Base-by-base conservation (phyloP, 2,329 filamentous ascomycete genomes). In the Phaeophleospora eucalypticola region DNA sequence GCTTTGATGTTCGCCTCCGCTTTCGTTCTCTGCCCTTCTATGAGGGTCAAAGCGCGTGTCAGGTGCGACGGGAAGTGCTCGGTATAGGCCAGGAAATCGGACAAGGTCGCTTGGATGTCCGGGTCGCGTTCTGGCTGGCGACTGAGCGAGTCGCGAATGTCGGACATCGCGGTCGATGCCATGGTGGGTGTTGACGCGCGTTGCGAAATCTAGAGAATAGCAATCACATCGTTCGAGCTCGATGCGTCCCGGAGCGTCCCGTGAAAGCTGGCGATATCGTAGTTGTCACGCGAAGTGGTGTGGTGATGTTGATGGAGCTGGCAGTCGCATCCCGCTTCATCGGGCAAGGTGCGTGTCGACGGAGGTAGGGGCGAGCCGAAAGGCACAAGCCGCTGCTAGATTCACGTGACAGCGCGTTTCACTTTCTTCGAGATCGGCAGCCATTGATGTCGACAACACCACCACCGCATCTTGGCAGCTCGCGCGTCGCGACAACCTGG, bases 11-110 rank as follows among this genome's bases (percentile, higher is more conserved):
- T 68, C 12, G 67, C 61, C 50, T 67, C 60, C 49, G 73, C 74
- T 42, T 65, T 66, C 29, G 62, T 57, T 51, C 77, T 71, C 53
- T 77, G 72, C 51, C 76, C 69, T 53, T 74, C 72, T 58, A 84
- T 82, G 47, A 84, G 71, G 42, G 77, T 80, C 44, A 84, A 68
- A 52, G 81, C 83, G 58, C 81, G 80, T 48, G 77, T 73, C 18
- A 84, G 70, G 62, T 84, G 81, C 8, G 81, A 79, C 27, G 81
- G 81, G 47, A 83, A 81, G 71, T 82, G 83, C 67, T 84, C 81
- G 52, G 81, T 84, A 67, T 84, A 84, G 65, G 83, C 80, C 48
- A 83, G 77, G 65, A 81, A 84, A 64, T 84, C 81, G 54, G 80
- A 82, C 37, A 84, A 78, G 19, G 81, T 83, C 27, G 80, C 78